Evolutionary conservation across 1,284 basidiomycete genomes (phyloP).

Genomic region (Tilletia indica): DNA sequence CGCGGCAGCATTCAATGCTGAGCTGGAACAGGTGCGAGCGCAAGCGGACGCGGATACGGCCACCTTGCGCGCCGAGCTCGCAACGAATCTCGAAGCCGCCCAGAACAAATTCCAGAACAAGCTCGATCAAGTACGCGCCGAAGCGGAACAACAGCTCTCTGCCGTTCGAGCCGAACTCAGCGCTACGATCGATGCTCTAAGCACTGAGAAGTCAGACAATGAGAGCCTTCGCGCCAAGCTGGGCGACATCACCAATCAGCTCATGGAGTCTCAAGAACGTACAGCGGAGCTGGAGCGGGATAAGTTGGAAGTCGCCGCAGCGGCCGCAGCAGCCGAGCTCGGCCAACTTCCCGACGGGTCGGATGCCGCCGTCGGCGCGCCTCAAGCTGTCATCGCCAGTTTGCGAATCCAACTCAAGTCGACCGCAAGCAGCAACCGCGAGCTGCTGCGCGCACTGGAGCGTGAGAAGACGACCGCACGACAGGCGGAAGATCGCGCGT

Average conservation of each 20-base stretch:
- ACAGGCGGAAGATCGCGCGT: constrained; percentile 68
- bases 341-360: constrained; percentile 7
- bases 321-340: constrained; percentile 15
- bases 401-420: constrained; percentile 11
- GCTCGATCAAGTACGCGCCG: constrained; percentile 27
- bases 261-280: not conserved
- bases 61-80: constrained; percentile 2
- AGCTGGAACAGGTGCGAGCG: not conserved
- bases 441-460: constrained; percentile 64
- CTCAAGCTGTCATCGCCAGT: constrained; percentile 15
- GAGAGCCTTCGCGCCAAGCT: not conserved
- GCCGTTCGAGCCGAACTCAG: constrained; percentile 35
- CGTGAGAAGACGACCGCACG: constrained; percentile 69
- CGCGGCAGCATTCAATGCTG: not conserved
- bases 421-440: constrained; percentile 11
- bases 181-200: constrained; percentile 16
- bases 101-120: constrained; percentile 27
- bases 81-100: constrained; percentile 22
- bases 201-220: not conserved
- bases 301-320: constrained; percentile 4
- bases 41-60: constrained; percentile 22
- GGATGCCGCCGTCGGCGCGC: constrained; percentile 8
- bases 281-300: constrained; percentile 6
- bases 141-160: constrained; percentile 32
- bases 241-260: constrained; percentile 5